Percentiles rank a stretch among this genome's conserved stretches.
Conservation (phyloP, 1,284 basidiomycete species). For the Naganishia sp. region DNA sequence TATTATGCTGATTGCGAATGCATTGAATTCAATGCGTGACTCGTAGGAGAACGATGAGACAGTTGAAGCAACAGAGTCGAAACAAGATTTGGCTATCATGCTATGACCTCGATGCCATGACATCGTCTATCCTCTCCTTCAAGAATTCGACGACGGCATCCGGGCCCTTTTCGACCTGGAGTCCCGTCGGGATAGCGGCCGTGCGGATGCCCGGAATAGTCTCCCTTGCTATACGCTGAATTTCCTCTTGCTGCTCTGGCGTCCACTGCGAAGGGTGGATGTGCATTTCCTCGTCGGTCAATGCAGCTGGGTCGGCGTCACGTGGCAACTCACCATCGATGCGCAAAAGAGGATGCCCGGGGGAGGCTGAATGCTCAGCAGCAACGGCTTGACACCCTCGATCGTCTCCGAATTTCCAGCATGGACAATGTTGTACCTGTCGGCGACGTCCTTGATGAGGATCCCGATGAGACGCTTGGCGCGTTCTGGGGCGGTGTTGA, state of each 20-base stretch:
- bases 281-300: too few relatives aligned
- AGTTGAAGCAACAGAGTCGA: not conserved
- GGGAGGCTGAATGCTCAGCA: slow-evolving; percentile 45
- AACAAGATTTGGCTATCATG: not conserved
- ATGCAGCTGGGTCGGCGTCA: too few relatives aligned
- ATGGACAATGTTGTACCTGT: slow-evolving; percentile 48
- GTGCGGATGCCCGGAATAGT: slow-evolving; percentile 52
- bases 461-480: slow-evolving; percentile 48
- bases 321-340: slow-evolving; percentile 41
- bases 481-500: slow-evolving; percentile 51
- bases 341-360: slow-evolving; percentile 49
- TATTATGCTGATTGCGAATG: too few relatives aligned
- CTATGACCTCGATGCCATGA: slow-evolving; percentile 39
- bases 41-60: not conserved
- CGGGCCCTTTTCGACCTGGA: slow-evolving; percentile 49
- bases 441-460: slow-evolving; percentile 49
- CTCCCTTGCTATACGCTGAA: slow-evolving; percentile 47
- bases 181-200: slow-evolving; percentile 49
- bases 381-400: slow-evolving; percentile 46
- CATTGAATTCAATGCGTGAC: not conserved
- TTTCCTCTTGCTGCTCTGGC: slow-evolving; percentile 50
- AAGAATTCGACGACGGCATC: slow-evolving; percentile 49
- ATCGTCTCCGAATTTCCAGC: slow-evolving; percentile 50
- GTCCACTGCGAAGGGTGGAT: slow-evolving; percentile 46
- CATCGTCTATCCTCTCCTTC: slow-evolving; percentile 47